Percentiles rank a stretch among this genome's conserved stretches.
Conservation (phyloP, 768 basidiomycete genomes). For the Bullera alba region DNA sequence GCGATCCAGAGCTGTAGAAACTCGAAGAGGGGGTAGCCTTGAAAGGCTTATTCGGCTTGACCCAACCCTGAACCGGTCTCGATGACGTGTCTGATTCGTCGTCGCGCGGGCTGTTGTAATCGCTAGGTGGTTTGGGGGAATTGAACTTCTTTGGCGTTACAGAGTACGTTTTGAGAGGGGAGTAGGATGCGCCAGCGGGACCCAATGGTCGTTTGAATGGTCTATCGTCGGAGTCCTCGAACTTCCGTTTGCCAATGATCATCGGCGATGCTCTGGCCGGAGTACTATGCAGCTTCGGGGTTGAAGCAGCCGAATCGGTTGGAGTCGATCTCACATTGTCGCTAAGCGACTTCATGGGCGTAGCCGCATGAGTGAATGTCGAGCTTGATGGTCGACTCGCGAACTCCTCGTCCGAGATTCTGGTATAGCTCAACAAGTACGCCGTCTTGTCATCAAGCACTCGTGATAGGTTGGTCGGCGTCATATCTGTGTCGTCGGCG, state of each 20-base stretch:
- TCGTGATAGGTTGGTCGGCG: constrained; percentile 43
- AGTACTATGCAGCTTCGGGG: not conserved
- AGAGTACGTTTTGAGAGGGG: too few species aligned
- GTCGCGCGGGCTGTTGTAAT: too few species aligned
- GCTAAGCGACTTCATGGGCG: too few species aligned
- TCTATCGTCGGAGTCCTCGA: not conserved
- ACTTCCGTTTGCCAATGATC: not conserved
- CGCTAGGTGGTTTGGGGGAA: too few species aligned
- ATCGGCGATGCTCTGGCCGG: not conserved
- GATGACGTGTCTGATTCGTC: too few species aligned
- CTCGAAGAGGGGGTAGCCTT: too few species aligned
- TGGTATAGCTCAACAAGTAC: constrained; percentile 88
- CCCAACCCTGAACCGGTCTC: too few species aligned
- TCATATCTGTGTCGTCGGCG: constrained; percentile 86
- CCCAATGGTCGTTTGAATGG: constrained; percentile 1
- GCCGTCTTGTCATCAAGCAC: constrained; percentile 69
- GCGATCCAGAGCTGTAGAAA: too few species aligned
- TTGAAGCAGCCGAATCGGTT: not conserved
- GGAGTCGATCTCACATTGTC: not conserved
- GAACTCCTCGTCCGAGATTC: constrained; percentile 27
- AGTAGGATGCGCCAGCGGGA: too few species aligned
- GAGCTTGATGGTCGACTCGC: not conserved
- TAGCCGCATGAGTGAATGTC: too few species aligned
- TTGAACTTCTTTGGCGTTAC: too few species aligned
- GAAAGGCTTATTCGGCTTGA: too few species aligned